Evolutionary conservation across 306 rosid species (phyloP), one percentile per base, ranked within the genome.

Genomic region (Senna siamea): DNA sequence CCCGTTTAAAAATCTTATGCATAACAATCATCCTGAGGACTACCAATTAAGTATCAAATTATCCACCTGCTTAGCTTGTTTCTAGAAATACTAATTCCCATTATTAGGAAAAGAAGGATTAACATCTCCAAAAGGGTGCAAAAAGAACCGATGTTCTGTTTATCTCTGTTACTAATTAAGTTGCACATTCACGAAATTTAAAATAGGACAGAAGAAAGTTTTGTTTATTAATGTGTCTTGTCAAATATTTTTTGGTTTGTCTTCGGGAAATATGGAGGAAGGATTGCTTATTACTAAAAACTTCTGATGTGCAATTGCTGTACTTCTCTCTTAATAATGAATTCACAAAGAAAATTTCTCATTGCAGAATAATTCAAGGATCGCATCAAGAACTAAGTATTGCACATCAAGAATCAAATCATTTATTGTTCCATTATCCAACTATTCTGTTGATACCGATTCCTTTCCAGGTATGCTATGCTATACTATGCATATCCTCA

Each of bases 361-460:
- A 72, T 47, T 71, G 54, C 83, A 93, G 97, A 87, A 80, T 70
- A 85, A 86, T 84, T 85, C 97, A 75, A 89, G 85, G 80, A 91
- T 93, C 78, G 98, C 97, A 37, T 67, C 86, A 56, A 88, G 90
- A 85, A 88, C 97, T 28, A 89, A 89, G 57, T 93, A 93, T 60
- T 93, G 98, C 88, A 93, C 97, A 55, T 77, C 98, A 76, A 89
- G 97, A 80, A 93, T 93, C 78, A 93, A 91, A 69, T 93, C 98
- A 12, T 93, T 83, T 69, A 81, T 93, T 76, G 74, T 93, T 71
- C 98, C 97, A 22, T 66, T 93, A 76, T 71, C 96, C 65, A 93
- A 89, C 72, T 93, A 82, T 69, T 91, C 98, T 0, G 75, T 87
- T 28, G 90, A 93, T 74, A 83, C 92, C 1, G 79, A 87, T 76